Evolutionary conservation across 2,329 filamentous ascomycete genomes (phyloP).

Genomic region (Aspergillus eucalypticola): DNA sequence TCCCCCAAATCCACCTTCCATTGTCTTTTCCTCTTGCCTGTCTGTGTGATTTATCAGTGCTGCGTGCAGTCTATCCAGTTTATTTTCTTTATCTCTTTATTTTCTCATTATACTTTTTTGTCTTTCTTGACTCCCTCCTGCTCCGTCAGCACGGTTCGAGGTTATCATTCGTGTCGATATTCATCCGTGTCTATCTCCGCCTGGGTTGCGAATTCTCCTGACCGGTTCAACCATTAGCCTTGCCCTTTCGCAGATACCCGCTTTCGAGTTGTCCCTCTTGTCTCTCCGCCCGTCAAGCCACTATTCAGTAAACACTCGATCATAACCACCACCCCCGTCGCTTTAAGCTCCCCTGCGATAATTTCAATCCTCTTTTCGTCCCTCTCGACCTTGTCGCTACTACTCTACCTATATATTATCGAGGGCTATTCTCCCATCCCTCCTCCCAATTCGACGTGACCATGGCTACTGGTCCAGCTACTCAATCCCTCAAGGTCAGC

Average conservation of each 20-base stretch:
- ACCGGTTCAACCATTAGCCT: slow-evolving; percentile 1
- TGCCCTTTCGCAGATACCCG: slow-evolving; percentile 2
- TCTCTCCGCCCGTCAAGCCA: slow-evolving; percentile 2
- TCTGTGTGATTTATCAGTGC: too few relatives aligned
- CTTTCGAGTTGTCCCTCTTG: background rate
- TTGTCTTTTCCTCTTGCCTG: too few relatives aligned
- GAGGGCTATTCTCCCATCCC: background rate
- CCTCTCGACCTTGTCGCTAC: slow-evolving; percentile 6
- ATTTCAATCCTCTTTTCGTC: background rate
- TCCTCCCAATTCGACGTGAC: slow-evolving; percentile 17
- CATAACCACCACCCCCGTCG: background rate
- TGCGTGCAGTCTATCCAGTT: too few relatives aligned
- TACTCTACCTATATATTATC: slow-evolving; percentile 12
- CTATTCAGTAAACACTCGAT: background rate
- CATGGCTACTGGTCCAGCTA: slow-evolving; percentile 79
- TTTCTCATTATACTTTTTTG: background rate
- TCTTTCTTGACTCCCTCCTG: background rate
- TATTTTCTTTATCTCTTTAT: too few relatives aligned
- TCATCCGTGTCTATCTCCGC: background rate
- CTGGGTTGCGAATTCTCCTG: slow-evolving; percentile 4
- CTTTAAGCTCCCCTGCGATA: background rate
- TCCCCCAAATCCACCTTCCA: background rate
- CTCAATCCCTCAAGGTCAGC: slow-evolving; percentile 86
- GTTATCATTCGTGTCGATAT: slow-evolving; percentile 1
- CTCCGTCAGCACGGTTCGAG: background rate